phyloP scores from a whole-genome alignment of 2,329 filamentous ascomycete species.

The Alternaria alternata region DNA sequence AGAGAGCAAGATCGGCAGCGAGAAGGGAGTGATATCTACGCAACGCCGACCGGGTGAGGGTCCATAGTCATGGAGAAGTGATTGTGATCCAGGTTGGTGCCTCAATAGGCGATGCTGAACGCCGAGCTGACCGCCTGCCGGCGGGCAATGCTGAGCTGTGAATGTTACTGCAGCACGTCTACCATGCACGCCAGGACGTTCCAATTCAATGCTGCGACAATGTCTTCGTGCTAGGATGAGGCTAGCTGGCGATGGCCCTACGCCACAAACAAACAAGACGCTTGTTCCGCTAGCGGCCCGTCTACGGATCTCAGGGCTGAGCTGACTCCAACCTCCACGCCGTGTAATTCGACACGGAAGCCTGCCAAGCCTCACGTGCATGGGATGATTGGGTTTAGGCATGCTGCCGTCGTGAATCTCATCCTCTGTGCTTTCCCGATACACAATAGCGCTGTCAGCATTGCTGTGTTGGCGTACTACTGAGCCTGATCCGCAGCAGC shows the following conservation, averaged over 20 bases:
- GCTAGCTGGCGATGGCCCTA: slow-evolving; percentile 4
- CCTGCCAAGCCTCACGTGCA: slow-evolving; percentile 13
- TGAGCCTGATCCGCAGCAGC: not conserved
- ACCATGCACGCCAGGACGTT: not conserved
- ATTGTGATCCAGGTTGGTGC: no score
- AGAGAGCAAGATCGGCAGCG: not conserved
- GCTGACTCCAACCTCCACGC: slow-evolving; percentile 6
- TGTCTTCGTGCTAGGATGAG: not conserved
- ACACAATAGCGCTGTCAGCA: slow-evolving; percentile 7
- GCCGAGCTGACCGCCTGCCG: not conserved
- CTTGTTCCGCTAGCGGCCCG: slow-evolving; percentile 5
- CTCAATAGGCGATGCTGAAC: not conserved
- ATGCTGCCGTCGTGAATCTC: not conserved
- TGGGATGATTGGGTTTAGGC: slow-evolving; percentile 1
- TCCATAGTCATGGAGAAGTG: no score
- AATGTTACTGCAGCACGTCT: slow-evolving; percentile 1
- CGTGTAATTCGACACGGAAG: slow-evolving; percentile 12
- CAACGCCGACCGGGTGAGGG: no score
- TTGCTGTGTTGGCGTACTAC: slow-evolving; percentile 3
- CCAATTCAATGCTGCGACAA: not conserved
- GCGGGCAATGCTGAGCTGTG: not conserved
- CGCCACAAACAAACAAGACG: not conserved
- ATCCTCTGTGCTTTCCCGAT: not conserved
- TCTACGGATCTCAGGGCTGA: slow-evolving; percentile 6
- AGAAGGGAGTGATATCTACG: not conserved